Evolutionary conservation across 2,329 filamentous ascomycete species (phyloP).

Genomic region (Alternaria alternata): DNA sequence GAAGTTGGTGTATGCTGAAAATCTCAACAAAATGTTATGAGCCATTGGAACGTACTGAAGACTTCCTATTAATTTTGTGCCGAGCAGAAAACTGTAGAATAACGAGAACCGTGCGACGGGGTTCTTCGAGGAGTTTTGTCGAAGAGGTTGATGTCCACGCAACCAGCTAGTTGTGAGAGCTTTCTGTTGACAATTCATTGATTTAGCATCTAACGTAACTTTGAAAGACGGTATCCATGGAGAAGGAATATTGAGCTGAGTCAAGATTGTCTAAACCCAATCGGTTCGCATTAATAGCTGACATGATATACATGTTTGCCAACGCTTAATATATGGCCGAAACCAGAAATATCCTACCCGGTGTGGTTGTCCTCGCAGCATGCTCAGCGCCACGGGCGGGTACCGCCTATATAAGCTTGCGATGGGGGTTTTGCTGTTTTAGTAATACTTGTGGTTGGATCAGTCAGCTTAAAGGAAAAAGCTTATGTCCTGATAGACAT

Average conservation of each 20-base stretch:
- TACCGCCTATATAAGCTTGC: constrained; percentile 4
- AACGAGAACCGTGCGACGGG: background rate
- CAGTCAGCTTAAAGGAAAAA: constrained; percentile 14
- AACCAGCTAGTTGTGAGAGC: background rate
- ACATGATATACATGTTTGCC: background rate
- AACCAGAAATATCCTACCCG: background rate
- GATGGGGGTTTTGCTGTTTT: background rate
- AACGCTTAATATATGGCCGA: background rate
- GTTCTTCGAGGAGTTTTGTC: background rate
- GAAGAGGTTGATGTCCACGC: background rate
- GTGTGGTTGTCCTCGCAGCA: background rate
- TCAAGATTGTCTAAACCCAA: background rate
- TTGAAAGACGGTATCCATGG: background rate
- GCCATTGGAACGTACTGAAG: background rate
- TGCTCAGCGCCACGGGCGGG: constrained; percentile 11
- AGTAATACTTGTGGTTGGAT: constrained; percentile 10
- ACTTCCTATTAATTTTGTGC: background rate
- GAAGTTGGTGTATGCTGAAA: background rate
- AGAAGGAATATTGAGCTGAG: background rate
- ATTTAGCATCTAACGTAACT: background rate
- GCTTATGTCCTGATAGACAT: constrained; percentile 20
- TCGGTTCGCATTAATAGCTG: background rate
- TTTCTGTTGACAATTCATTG: background rate
- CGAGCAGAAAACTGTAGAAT: background rate
- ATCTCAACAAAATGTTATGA: background rate